Base-by-base conservation (phyloP, 148 eudicot genomes). In the Heliamphora exappendiculata region DNA sequence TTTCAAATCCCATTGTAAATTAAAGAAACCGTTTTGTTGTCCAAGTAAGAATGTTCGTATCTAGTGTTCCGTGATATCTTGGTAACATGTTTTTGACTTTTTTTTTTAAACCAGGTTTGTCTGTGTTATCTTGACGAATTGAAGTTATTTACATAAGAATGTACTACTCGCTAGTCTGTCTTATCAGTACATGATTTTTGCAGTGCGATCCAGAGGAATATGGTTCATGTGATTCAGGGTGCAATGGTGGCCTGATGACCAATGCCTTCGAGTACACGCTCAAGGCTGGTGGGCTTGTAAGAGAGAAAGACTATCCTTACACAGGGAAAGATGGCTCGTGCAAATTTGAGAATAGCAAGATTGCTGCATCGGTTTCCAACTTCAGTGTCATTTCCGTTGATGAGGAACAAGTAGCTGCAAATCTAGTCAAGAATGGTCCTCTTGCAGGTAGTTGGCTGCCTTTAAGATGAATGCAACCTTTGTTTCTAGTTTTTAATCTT, bases 361-460 rank as follows among this genome's bases (percentile, higher is more conserved):
- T 93, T 79, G 95, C 87, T 74, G 95, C 95, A 1, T 75, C 82
- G 3, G 97, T 90, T 26, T 81, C 95, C 5, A 93, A 93, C 76
- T 93, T 90, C 62, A 93, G 95, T 36, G 95, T 91, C 1, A 78
- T 93, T 41, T 75, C 91, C 60, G 58, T 87, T 37, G 86, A 93
- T 69, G 95, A 91, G 67, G 91, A 88, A 22, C 97, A 93, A 76
- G 87, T 93, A 42, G 91, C 97, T 83, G 97, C 97, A 20, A 91
- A 93, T 78, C 72, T 93, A 67, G 93, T 93, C 16, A 85, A 86
- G 76, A 78, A 93, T 73, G 97, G 97, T 49, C 97, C 97, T 75
- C 97, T 93, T 83, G 93, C 97, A 81, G 89, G 97, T 93, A 85
- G 2, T n/a, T 72, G 12, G 44, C 63, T 67, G 50, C 45, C 63